phyloP scores from a whole-genome alignment of 192 early-diverging fungal genomes.

The Mortierella antarctica region DNA sequence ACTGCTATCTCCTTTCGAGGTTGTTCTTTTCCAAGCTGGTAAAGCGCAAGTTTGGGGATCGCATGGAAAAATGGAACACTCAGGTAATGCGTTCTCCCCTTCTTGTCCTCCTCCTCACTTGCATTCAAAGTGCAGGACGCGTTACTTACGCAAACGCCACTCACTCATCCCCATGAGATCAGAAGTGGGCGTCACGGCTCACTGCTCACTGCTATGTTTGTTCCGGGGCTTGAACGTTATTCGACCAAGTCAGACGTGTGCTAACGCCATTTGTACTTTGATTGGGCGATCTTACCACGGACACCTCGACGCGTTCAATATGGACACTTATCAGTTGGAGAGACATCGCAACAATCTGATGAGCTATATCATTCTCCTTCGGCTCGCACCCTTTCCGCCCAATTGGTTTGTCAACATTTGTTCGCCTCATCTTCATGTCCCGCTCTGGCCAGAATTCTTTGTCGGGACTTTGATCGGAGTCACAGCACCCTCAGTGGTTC shows the following conservation, averaged over 20 bases:
- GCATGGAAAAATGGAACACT: conserved; percentile 64
- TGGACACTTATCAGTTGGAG: conserved; percentile 1
- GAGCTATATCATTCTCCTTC: conserved; percentile 68
- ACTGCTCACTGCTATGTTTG: no score
- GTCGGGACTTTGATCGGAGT: conserved; percentile 69
- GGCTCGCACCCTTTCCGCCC: conserved; percentile 66
- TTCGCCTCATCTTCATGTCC: conserved; percentile 66
- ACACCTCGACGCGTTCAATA: not conserved
- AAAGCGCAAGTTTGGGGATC: conserved; percentile 60
- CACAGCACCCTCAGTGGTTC: conserved; percentile 60
- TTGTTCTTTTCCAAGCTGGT: conserved; percentile 61
- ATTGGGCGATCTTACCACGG: no score
- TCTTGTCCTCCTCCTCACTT: not conserved
- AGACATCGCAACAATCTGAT: conserved; percentile 65
- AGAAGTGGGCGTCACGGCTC: no score
- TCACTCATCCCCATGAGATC: no score
- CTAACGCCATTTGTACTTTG: no score
- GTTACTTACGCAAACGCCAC: no score
- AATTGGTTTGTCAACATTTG: conserved; percentile 71
- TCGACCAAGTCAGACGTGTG: no score
- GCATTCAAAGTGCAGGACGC: no score
- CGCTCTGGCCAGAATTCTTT: conserved; percentile 60
- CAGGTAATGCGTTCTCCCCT: conserved; percentile 38
- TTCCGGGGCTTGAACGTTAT: no score
- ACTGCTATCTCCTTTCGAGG: conserved; percentile 64